Evolutionary conservation across 2,329 filamentous ascomycete genomes (phyloP), one percentile per base, ranked within the genome.

Genomic region (Trichoderma asperellum): DNA sequence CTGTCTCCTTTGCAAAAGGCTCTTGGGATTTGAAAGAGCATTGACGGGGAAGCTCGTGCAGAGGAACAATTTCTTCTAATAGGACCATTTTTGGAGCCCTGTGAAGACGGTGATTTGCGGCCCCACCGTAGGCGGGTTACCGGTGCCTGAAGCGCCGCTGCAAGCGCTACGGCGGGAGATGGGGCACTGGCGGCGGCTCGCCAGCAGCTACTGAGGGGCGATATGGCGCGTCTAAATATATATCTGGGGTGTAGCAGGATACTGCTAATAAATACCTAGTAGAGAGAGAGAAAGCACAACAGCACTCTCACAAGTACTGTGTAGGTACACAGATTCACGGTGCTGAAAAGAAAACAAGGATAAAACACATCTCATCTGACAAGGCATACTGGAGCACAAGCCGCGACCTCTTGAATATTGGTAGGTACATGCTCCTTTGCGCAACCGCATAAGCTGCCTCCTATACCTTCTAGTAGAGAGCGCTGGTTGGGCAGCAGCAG

Each of bases 131-230:
- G 53, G 53, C 52, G 52, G 60, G 37, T 24, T 35, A 11, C 49
- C 53, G 64, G 55, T 67, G 64, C 64, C 64, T 67, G 64, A 67
- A 59, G 55, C 53, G 64, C 64, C 40, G 55, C 52, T 52, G 55
- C 47, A 59, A 52, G 64, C 64, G 64, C 64, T 47, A 40, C 55
- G n/a, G 21, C 53, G 37, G 62, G 37, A 8, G 7, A 60, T 52
- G 53, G 61, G 27, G 53, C 24, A 32, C 35, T 40, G 27, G 24
- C 49, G 35, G 61, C 35, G 49, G 49, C 40, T 43, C 16, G 40
- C 40, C 16, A 43, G 16, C 18, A 43, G 40, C 40, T 18, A 8
- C 40, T 43, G 18, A 43, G 40, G 37, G 40, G 16, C 40, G 18
- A 18, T 52, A 65, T 43, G 21, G 34, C 40, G 61, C 24, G 49